phyloP scores from a whole-genome alignment of 768 basidiomycete species.

The Leccinum sublutescens region DNA sequence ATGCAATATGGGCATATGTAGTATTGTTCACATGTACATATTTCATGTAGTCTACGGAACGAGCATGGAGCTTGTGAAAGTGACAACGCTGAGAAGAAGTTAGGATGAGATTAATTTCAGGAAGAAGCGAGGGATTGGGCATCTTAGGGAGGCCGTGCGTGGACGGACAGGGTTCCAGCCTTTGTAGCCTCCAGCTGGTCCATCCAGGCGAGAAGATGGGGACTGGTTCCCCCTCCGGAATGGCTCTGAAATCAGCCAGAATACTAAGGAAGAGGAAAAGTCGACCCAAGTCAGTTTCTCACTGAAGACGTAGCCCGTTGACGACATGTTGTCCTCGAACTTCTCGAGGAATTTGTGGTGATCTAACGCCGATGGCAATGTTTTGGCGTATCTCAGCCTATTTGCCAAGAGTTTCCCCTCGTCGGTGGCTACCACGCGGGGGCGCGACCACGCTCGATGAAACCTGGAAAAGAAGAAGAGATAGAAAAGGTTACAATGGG shows the following conservation, averaged over 20 bases:
- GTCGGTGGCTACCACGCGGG: conserved; percentile 27
- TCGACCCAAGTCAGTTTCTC: conserved; percentile 30
- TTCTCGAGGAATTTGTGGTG: conserved; percentile 11
- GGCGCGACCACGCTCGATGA: conserved; percentile 31
- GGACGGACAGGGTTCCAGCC: conserved; percentile 23
- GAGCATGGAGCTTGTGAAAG: not conserved
- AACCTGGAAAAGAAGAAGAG: conserved; percentile 15
- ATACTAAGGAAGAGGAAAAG: conserved; percentile 29
- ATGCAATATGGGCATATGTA: not conserved
- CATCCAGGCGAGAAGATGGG: conserved; percentile 25
- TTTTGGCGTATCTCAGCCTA: conserved; percentile 14
- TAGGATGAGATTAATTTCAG: not conserved
- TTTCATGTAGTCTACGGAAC: too few species aligned
- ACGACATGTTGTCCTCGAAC: conserved; percentile 22
- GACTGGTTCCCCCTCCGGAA: conserved; percentile 22
- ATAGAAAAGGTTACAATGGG: not conserved
- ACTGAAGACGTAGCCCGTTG: conserved; percentile 28
- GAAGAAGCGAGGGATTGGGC: not conserved
- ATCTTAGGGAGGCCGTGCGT: conserved; percentile 22
- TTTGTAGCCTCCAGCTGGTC: conserved; percentile 21
- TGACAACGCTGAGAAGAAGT: not conserved
- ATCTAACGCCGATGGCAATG: conserved; percentile 17
- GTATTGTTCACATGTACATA: not conserved
- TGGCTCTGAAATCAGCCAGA: conserved; percentile 28
- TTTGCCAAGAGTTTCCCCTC: conserved; percentile 18